phyloP scores from a whole-genome alignment of 495 filamentous ascomycete genomes.

The Aspergillus campestris region DNA sequence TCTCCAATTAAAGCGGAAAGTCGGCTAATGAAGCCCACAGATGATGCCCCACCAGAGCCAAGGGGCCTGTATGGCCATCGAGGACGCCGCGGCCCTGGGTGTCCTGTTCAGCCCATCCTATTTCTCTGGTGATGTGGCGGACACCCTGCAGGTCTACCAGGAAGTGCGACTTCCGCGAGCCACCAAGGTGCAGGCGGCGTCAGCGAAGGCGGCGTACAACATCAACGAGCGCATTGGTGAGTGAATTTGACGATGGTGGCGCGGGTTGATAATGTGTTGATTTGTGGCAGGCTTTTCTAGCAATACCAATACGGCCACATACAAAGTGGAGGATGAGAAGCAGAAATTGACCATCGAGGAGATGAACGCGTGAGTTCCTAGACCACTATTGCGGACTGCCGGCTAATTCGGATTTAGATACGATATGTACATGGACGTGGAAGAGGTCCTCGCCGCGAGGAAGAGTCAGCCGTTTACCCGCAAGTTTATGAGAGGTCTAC shows the following conservation, averaged over 20 bases:
- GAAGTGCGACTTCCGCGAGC: constrained; percentile 34
- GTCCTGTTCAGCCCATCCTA: constrained; percentile 36
- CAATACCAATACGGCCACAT: constrained; percentile 33
- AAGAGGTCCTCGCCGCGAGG: constrained; percentile 25
- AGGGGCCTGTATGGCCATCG: constrained; percentile 43
- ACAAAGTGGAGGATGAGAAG: constrained; percentile 39
- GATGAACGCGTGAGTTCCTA: constrained; percentile 38
- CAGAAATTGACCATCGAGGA: constrained; percentile 44
- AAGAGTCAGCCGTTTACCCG: constrained; percentile 14
- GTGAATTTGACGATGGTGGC: constrained; percentile 1
- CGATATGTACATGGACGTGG: constrained; percentile 42
- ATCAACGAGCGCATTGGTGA: constrained; percentile 43
- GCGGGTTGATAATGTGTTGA: no score
- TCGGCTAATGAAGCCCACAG: constrained; percentile 3
- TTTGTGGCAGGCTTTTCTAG: constrained; percentile 31
- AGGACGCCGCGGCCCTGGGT: constrained; percentile 41
- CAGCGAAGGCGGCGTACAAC: constrained; percentile 40
- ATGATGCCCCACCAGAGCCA: constrained; percentile 48
- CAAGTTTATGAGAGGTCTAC: constrained; percentile 28
- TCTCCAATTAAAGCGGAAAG: background rate
- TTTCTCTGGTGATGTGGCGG: constrained; percentile 32
- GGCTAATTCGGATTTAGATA: constrained; percentile 19
- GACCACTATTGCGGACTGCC: no score
- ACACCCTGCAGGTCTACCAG: constrained; percentile 35
- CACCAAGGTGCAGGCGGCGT: constrained; percentile 36